Percentiles rank a stretch among this genome's conserved stretches.
Evolutionary conservation across 768 basidiomycete species (phyloP).

Genomic region (Nidularia pulvinata): DNA sequence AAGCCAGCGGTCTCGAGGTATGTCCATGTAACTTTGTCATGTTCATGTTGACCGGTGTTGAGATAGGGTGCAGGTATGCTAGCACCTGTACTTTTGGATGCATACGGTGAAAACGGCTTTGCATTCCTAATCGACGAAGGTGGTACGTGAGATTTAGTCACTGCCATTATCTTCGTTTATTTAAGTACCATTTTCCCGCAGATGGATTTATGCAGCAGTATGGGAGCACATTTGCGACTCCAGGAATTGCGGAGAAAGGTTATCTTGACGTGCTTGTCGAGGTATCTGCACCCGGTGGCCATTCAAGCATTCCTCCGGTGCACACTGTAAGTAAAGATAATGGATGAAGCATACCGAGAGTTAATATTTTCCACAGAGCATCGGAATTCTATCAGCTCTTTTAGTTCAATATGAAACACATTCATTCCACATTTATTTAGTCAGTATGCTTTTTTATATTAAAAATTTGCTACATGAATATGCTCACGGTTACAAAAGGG

Average conservation of each 20-base stretch:
- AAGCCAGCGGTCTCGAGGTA: background rate
- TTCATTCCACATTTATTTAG: slow-evolving; percentile 54
- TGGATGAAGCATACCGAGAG: background rate
- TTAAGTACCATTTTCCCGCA: background rate
- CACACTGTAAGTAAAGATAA: slow-evolving; percentile 59
- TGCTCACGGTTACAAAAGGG: slow-evolving; percentile 28
- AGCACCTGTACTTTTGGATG: background rate
- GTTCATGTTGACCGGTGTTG: background rate
- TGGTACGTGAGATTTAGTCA: background rate
- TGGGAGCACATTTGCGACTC: background rate
- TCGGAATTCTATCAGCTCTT: slow-evolving; percentile 76
- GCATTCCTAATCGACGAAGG: slow-evolving; percentile 2
- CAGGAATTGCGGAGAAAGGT: slow-evolving; percentile 70
- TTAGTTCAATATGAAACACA: slow-evolving; percentile 70
- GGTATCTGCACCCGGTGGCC: slow-evolving; percentile 74
- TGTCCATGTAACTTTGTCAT: background rate
- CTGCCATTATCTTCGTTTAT: background rate
- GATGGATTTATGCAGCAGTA: background rate
- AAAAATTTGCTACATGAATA: too few relatives aligned
- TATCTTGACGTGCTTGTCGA: slow-evolving; percentile 62
- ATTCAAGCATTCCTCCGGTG: slow-evolving; percentile 79
- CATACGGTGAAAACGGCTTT: slow-evolving; percentile 1
- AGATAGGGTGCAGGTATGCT: background rate
- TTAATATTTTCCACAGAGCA: slow-evolving; percentile 42
- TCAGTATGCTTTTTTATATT: slow-evolving; percentile 17